Evolutionary conservation across 371 early-diverging fungal species (phyloP), one percentile per base, ranked within the genome.

Genomic region (Batrachochytrium dendrobatidis): DNA sequence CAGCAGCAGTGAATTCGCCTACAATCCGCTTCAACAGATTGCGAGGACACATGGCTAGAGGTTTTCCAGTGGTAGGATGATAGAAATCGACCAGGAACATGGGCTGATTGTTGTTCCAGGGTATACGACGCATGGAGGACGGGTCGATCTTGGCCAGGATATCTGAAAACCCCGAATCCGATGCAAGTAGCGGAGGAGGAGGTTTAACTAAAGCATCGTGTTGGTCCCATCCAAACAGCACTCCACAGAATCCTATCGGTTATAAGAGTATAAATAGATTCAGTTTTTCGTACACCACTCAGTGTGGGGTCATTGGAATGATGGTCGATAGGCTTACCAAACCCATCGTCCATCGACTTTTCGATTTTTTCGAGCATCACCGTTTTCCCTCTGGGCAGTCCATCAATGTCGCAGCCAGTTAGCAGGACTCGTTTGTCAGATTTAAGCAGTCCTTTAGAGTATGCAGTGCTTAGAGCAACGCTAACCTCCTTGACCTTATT

Each of bases 181-280:
- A 68, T 52, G 71, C 20, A 22, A 50, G 35, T 25, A 25, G 29
- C 53, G 24, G 51, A 22, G 44, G 53, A 15, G 25, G 33, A 4
- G 61, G 22, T 26, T 65, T 55, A 63, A 73, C 73, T 0, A 62
- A 58, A 2, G 55, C 46, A 54, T 76, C 77, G 45, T 69, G 73
- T 62, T 86, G 76, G 63, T 91, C 91, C 92, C 90, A 91, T 7
- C 86, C 88, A 71, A 86, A 88, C n/a, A 87, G 68, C n/a, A 89
- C 85, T 12, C 83, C 83, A 65, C 91, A 88, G 61, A 89, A 91
- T 0, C 86, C 88, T 88, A 51, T 17, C 26, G 4, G 56, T 20
- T n/a, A 29, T 28, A 44, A 44, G n/a, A n/a, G n/a, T n/a, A n/a
- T n/a, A n/a, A n/a, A n/a, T n/a, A n/a, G n/a, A n/a, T n/a, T n/a